Evolutionary conservation across 192 early-diverging fungal species (phyloP), one percentile per base, ranked within the genome.

Genomic region (Backusella sp.): DNA sequence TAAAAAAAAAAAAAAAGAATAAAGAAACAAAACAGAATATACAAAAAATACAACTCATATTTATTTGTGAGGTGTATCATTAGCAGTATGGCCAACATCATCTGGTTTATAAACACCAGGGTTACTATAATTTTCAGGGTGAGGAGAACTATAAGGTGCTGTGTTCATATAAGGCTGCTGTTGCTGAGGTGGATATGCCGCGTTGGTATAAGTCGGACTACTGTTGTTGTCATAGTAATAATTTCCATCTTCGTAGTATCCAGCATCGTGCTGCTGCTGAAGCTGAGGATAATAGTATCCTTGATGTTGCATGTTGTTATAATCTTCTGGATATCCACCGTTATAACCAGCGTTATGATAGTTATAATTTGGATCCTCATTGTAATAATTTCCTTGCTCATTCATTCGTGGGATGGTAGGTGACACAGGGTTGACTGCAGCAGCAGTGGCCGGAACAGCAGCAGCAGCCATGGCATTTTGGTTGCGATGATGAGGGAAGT

Each of bases 321-420:
- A 66, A 42, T 49, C 67, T 41, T 68, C 52, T 8, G n/a, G 52
- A n/a, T 39, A 52, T 1, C 41, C 59, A n/a, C 46, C 46, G 19
- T 36, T 68, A 66, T 32, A 66, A n/a, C 32, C 59, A 30, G 36
- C 32, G 6, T 46, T 62, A n/a, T 70, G 21, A 23, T 70, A 37
- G 21, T 37, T 37, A 42, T 70, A 70, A 23, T 70, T 70, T 26
- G 35, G 35, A 37, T 59, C 26, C 30, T 70, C 75, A 49, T 49
- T 67, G 35, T 67, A 72, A 62, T 62, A 76, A 42, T 71, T 59
- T 23, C 76, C 42, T 36, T 77, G 77, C 0, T 68, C 71, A 32
- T 78, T 78, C 65, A 78, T 21, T 15, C 77, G 71, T 37, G 77
- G 77, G 26, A 78, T 67, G 2, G 77, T 78, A 30, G 77, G 77